These are phyloP conservation scores for Neurospora sp. DNA, from an alignment of 2,329 filamentous ascomycete genomes.

Conservation along the genomic window DNA sequence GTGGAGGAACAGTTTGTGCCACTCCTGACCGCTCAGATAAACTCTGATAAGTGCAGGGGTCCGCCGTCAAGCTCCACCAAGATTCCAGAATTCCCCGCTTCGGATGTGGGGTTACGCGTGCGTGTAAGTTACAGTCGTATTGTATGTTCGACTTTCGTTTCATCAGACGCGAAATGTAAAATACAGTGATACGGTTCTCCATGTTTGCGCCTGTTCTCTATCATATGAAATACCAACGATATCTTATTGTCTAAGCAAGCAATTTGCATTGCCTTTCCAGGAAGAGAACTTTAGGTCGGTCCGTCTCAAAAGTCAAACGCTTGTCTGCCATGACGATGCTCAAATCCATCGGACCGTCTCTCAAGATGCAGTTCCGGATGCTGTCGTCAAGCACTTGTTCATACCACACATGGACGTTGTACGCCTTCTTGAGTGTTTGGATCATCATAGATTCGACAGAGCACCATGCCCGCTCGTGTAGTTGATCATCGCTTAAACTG, in stretches of 20 bases:
- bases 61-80: neutral
- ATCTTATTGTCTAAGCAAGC: conserved; percentile 29
- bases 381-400: conserved; percentile 1
- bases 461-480: conserved; percentile 30
- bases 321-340: conserved; percentile 5
- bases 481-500: conserved; percentile 26
- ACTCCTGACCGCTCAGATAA: conserved; percentile 17
- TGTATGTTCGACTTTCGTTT: neutral
- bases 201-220: neutral
- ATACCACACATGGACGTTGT: conserved; percentile 25
- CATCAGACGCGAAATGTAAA: neutral
- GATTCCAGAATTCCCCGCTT: neutral
- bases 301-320: conserved; percentile 3
- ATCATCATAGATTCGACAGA: conserved; percentile 26
- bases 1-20: conserved; percentile 16
- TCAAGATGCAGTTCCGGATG: neutral
- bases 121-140: neutral
- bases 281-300: conserved; percentile 6
- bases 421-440: conserved; percentile 22
- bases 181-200: neutral
- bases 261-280: conserved; percentile 6
- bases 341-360: conserved; percentile 1
- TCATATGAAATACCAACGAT: conserved; percentile 25
- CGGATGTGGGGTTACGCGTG: neutral
- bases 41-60: conserved; percentile 4